phyloP scores from a whole-genome alignment of 176 grass and related monocot genomes.

The Carex pumila region DNA sequence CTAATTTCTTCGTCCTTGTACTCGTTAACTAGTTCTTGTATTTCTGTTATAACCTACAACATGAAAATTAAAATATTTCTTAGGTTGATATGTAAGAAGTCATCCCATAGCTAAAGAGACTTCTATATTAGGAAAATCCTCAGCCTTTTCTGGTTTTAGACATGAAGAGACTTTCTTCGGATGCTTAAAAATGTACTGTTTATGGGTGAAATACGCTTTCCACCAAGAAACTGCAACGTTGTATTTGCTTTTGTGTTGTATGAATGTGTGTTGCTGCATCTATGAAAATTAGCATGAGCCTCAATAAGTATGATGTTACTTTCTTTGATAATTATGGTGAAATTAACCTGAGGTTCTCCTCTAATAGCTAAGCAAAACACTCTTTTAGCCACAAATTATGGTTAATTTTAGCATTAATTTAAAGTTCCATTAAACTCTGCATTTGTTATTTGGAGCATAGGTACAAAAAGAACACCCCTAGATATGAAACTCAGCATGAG shows the following conservation, averaged over 20 bases:
- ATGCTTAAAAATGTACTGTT: background rate
- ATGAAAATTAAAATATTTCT: background rate
- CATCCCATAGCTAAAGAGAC: background rate
- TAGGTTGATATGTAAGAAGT: background rate
- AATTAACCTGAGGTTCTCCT: background rate
- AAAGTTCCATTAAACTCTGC: background rate
- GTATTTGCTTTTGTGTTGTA: background rate
- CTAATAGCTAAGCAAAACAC: background rate
- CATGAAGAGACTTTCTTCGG: background rate
- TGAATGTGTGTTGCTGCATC: background rate
- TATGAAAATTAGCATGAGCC: background rate
- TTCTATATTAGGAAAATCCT: background rate
- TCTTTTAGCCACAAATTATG: background rate
- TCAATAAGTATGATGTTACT: background rate
- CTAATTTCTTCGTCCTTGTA: slow-evolving; percentile 61
- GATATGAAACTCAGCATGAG: background rate
- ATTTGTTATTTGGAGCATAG: background rate
- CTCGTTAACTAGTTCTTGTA: slow-evolving; percentile 39
- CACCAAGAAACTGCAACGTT: background rate
- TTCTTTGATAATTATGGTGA: background rate
- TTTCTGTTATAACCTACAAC: slow-evolving; percentile 48
- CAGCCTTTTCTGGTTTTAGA: background rate
- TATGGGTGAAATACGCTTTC: background rate
- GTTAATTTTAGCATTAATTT: background rate
- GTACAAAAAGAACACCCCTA: background rate